Base-by-base conservation (phyloP, 495 filamentous ascomycete genomes). In the Cladorrhinum samala region DNA sequence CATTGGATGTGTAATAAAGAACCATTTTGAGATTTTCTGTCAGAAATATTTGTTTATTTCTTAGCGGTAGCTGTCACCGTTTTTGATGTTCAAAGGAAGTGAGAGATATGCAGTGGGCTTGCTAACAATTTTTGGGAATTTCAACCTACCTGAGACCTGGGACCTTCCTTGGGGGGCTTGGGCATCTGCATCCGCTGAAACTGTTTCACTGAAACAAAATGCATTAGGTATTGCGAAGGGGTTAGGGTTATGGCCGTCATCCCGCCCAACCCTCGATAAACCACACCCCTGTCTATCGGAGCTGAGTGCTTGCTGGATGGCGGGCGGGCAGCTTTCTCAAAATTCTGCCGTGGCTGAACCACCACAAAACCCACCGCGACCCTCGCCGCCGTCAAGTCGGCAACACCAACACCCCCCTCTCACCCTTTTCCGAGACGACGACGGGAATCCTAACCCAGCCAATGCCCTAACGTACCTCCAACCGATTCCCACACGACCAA, bases 1-100 rank as follows among this genome's bases (percentile, higher is more conserved):
- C 80, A 45, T 83, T 91, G 7, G 92, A 96, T 2, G 84, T 93
- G 72, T 95, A 96, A 67, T 96, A 96, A 71, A 86, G 95, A 38
- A 98, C 93, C 93, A 98, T 98, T 9, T 49, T 56, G 30, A n/a
- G n/a, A n/a, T n/a, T n/a, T n/a, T n/a, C n/a, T n/a, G n/a, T n/a
- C n/a, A n/a, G 21, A n/a, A 47, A 38, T 14, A 19, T 50, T 13
- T 18, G 41, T 33, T 49, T 46, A 38, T 24, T 39, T 2, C 7
- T 9, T 41, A n/a, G n/a, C n/a, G n/a, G 27, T 11, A 18, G 46
- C 19, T 37, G 14, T 30, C n/a, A n/a, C n/a, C n/a, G n/a, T n/a
- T n/a, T n/a, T n/a, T n/a, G n/a, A 2, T 17, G 9, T 49, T 49
- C 24, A 18, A 9, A 13, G 14, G n/a, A 19, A 30, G 19, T 2